phyloP scores from a whole-genome alignment of 2,329 filamentous ascomycete species.

The Elsinoe arachidis region DNA sequence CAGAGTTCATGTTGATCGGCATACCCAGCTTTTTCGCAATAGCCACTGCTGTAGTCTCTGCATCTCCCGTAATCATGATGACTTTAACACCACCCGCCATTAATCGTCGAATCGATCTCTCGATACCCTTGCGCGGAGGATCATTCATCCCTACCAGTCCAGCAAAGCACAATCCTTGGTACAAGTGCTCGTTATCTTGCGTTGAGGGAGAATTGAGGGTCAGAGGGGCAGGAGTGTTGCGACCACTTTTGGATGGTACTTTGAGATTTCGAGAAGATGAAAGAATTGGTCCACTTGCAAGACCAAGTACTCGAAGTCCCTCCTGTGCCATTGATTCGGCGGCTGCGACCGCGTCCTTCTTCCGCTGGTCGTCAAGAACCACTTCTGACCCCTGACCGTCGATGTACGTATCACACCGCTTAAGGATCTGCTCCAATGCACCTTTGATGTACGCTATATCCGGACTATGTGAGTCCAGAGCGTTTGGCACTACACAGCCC shows the following conservation, averaged over 20 bases:
- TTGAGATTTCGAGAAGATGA: conserved; percentile 33
- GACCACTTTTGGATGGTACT: conserved; percentile 6
- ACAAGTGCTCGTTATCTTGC: conserved; percentile 58
- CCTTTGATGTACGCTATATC: conserved; percentile 95
- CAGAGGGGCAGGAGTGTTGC: conserved; percentile 34
- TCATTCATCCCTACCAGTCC: conserved; percentile 97
- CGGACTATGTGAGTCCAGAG: conserved; percentile 50
- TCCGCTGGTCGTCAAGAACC: conserved; percentile 66
- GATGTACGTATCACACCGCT: conserved; percentile 83
- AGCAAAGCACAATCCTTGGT: conserved; percentile 77
- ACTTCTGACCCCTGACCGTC: conserved; percentile 79
- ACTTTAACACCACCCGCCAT: conserved; percentile 94
- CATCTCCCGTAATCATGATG: conserved; percentile 98
- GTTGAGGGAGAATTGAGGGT: conserved; percentile 31
- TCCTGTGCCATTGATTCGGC: conserved; percentile 82
- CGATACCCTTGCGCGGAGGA: conserved; percentile 82
- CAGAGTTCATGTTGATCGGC: conserved; percentile 58
- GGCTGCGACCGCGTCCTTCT: conserved; percentile 65
- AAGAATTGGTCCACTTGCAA: conserved; percentile 68
- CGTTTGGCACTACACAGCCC: conserved; percentile 71
- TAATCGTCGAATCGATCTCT: conserved; percentile 75
- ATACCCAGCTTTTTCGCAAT: conserved; percentile 95
- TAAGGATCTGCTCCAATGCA: conserved; percentile 76
- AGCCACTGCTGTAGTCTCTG: conserved; percentile 85
- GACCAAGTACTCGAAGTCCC: conserved; percentile 82